Evolutionary conservation across 139 green algal genomes (phyloP), one percentile per base, ranked within the genome.

Genomic region (Pleodorina starrii): DNA sequence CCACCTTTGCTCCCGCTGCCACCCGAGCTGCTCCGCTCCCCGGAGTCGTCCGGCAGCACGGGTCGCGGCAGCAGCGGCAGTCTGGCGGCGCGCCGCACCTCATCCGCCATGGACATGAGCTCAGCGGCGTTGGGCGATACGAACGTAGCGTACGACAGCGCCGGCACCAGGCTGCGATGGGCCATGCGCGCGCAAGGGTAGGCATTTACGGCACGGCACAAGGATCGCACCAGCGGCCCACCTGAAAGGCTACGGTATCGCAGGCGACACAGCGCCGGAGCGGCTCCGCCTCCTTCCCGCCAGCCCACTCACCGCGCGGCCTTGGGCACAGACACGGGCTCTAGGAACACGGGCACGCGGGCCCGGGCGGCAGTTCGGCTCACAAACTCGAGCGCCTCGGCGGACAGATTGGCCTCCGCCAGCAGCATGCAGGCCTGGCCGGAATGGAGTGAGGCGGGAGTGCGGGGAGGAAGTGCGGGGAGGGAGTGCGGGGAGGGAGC

Each of bases 251-350:
- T n/a, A n/a, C n/a, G n/a, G n/a, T n/a, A n/a, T n/a, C n/a, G n/a
- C n/a, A n/a, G n/a, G n/a, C n/a, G n/a, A n/a, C n/a, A n/a, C n/a
- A n/a, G n/a, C n/a, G n/a, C n/a, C n/a, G n/a, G n/a, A n/a, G n/a
- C n/a, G n/a, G n/a, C n/a, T n/a, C n/a, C n/a, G n/a, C n/a, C n/a
- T n/a, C n/a, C n/a, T 40, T 66, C 6, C 54, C 54, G 5, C 21
- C 27, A 59, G 19, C 36, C 17, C 35, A 5, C 76, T 69, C 78
- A 92, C 76, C 94, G 90, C 0, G 76, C 40, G 9, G 95, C 86
- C 83, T 97, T 97, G 32, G 95, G 92, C 44, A 93, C 92, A 6
- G 92, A 96, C 21, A 97, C 94, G 0, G 95, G 95, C 93, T 97
- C 95, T 82, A 92, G 17, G 44, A 96, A 95, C 72, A 95, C 91